Percentiles rank a stretch among this genome's conserved stretches.
Conservation (phyloP, 2,329 filamentous ascomycete species). For the Pestalotiopsis fici region DNA sequence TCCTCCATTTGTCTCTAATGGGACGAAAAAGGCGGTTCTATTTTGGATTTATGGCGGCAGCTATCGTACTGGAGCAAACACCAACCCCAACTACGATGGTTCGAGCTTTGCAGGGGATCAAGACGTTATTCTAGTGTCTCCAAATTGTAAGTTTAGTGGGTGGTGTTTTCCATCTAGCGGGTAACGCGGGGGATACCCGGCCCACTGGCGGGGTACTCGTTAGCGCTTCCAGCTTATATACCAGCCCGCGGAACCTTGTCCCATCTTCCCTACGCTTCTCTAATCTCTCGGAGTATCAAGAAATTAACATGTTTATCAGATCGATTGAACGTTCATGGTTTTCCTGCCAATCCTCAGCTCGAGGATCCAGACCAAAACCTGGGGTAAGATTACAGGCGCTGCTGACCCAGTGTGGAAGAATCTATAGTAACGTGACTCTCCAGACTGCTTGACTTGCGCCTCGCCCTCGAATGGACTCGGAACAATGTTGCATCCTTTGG, state of each 20-base stretch:
- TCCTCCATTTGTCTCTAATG: not conserved
- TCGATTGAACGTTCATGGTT: conserved; percentile 1
- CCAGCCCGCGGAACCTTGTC: too few species aligned
- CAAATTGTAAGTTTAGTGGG: not conserved
- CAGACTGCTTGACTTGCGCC: conserved; percentile 1
- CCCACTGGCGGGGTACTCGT: too few species aligned
- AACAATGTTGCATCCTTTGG: conserved; percentile 4
- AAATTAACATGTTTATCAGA: too few species aligned
- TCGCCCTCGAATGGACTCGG: not conserved
- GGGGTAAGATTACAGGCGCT: not conserved
- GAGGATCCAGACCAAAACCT: conserved; percentile 2
- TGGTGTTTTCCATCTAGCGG: too few species aligned
- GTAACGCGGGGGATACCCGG: too few species aligned
- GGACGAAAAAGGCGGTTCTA: conserved; percentile 3
- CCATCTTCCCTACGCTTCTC: too few species aligned
- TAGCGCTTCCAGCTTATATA: too few species aligned
- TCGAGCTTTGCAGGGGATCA: conserved; percentile 9
- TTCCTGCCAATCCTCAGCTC: conserved; percentile 1
- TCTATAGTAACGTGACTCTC: not conserved
- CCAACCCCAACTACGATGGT: conserved; percentile 3
- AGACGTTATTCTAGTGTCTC: not conserved
- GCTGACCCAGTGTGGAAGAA: not conserved
- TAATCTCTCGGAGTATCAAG: too few species aligned
- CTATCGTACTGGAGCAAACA: conserved; percentile 2
- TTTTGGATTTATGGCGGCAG: conserved; percentile 7